A percentile compares a stretch with the other conserved stretches of the same genome.
Evolutionary conservation across 805 yeast genomes (phyloP).

Genomic region (Kockiozyma suomiensis): DNA sequence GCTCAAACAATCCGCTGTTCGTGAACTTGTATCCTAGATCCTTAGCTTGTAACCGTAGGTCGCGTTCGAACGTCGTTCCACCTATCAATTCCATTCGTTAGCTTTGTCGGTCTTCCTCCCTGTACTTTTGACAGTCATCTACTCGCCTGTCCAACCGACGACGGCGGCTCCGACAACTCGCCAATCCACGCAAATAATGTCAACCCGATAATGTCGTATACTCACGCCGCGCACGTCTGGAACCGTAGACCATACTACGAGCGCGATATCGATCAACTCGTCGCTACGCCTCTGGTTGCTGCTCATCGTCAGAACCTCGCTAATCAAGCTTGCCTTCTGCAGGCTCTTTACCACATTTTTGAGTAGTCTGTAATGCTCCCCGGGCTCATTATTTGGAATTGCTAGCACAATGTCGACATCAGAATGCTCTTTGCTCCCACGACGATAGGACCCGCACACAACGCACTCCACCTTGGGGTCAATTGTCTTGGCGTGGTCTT

Average conservation of each 20-base stretch:
- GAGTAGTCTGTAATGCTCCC: constrained; percentile 19
- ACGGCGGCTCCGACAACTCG: constrained; percentile 29
- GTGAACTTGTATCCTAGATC: constrained; percentile 24
- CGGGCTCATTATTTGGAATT: constrained; percentile 10
- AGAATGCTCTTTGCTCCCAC: constrained; percentile 18
- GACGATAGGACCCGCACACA: constrained; percentile 33
- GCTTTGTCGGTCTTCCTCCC: neutral
- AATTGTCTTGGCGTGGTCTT: constrained; percentile 9
- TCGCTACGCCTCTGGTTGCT: neutral
- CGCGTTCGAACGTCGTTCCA: constrained; percentile 33
- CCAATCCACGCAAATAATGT: constrained; percentile 33
- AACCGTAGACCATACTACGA: constrained; percentile 26
- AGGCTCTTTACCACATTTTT: constrained; percentile 13
- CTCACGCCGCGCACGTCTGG: constrained; percentile 1
- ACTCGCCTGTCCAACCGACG: constrained; percentile 36
- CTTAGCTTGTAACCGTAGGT: constrained; percentile 21
- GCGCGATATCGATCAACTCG: constrained; percentile 23
- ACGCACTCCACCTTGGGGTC: constrained; percentile 7
- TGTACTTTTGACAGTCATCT: neutral
- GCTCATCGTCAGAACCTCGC: constrained; percentile 18
- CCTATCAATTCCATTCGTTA: constrained; percentile 11
- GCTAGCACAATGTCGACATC: constrained; percentile 33
- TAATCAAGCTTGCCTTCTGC: constrained; percentile 14
- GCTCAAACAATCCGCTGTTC: constrained; percentile 24
- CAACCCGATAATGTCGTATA: constrained; percentile 28